Percentiles rank a stretch among this genome's conserved stretches.
Conservation (phyloP, 768 basidiomycete species). For the Kondoa subrosea region DNA sequence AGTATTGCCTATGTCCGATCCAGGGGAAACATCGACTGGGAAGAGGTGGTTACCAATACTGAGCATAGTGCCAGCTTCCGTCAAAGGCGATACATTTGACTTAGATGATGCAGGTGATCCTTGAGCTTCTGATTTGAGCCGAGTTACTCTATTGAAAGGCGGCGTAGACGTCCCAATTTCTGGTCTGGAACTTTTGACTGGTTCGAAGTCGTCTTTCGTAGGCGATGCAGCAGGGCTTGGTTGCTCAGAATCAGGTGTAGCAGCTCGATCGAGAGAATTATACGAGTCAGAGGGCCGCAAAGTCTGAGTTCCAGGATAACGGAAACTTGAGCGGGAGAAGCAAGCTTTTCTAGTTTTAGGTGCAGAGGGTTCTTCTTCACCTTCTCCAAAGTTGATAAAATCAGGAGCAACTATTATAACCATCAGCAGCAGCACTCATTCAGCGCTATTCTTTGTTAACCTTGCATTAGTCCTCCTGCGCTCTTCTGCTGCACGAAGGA, state of each 20-base stretch:
- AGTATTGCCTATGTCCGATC: not conserved
- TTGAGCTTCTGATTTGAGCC: not conserved
- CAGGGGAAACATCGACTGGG: not conserved
- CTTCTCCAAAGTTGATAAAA: not conserved
- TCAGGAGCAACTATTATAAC: not conserved
- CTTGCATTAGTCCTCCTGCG: not conserved
- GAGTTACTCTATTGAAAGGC: not conserved
- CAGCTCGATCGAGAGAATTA: not conserved
- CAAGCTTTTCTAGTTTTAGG: not conserved
- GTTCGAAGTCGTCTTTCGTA: not conserved
- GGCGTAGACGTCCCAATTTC: not conserved
- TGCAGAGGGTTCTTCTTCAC: not conserved
- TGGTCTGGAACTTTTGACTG: no score
- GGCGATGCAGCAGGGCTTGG: not conserved
- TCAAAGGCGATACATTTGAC: not conserved
- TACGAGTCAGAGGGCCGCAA: not conserved
- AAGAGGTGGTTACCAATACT: not conserved
- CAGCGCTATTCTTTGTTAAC: not conserved
- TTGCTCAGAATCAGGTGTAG: not conserved
- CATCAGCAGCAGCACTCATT: not conserved
- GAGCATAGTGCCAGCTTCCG: not conserved
- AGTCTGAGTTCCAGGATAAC: not conserved
- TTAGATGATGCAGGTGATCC: not conserved
- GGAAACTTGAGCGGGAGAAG: not conserved
- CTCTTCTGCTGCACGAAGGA: not conserved